Percentiles rank a stretch among this genome's conserved stretches.
Evolutionary conservation across 2,329 filamentous ascomycete genomes (phyloP).

Genomic region (Podosphaera aphanis): DNA sequence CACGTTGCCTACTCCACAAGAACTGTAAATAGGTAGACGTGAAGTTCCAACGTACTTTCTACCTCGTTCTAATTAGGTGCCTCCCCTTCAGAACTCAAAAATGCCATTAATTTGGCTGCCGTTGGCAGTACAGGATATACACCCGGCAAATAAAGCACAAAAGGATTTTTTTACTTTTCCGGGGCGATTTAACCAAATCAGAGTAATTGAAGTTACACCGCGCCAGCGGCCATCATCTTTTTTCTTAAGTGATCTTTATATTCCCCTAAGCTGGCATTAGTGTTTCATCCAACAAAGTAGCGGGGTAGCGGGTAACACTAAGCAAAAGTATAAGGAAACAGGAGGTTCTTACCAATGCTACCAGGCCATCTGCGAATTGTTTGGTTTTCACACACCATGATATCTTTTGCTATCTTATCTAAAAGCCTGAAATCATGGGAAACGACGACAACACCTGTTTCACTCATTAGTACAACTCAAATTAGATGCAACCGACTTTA

Average conservation of each 20-base stretch:
- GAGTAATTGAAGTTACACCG: not conserved
- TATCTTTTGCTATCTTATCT: slow-evolving; percentile 78
- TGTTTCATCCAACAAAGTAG: not conserved
- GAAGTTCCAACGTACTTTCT: too few relatives aligned
- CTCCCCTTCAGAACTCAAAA: too few relatives aligned
- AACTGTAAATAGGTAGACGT: too few relatives aligned
- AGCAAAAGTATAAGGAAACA: too few relatives aligned
- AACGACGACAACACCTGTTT: slow-evolving; percentile 5
- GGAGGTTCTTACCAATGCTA: slow-evolving; percentile 30
- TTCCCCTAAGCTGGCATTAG: slow-evolving; percentile 23
- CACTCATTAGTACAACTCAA: not conserved
- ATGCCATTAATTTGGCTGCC: too few relatives aligned
- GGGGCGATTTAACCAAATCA: not conserved
- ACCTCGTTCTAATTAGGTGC: too few relatives aligned
- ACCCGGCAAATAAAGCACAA: too few relatives aligned
- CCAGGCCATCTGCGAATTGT: slow-evolving; percentile 78
- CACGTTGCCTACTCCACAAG: too few relatives aligned
- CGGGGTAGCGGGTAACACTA: too few relatives aligned
- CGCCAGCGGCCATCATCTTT: slow-evolving; percentile 48
- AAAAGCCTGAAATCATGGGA: slow-evolving; percentile 69
- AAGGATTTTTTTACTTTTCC: too few relatives aligned
- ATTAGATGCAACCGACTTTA: not conserved
- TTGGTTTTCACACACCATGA: slow-evolving; percentile 97
- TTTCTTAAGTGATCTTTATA: slow-evolving; percentile 99
- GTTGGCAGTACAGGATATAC: too few relatives aligned